Percentiles rank a stretch among this genome's conserved stretches.
phyloP scores from a whole-genome alignment of 2,329 filamentous ascomycete genomes.

The Epicoccum sorghinum region DNA sequence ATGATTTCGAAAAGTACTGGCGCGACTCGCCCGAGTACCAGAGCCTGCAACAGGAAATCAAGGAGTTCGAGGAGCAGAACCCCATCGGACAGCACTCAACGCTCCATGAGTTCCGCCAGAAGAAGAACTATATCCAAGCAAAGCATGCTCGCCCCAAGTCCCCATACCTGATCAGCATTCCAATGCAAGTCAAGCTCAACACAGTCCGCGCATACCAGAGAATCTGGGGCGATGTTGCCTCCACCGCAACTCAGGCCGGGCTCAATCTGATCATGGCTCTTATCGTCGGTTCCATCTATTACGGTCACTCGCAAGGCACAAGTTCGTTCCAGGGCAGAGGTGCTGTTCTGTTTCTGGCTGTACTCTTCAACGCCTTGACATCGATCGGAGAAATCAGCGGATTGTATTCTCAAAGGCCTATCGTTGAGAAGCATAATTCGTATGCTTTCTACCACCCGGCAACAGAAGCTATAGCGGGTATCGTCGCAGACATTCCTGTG shows the following conservation, averaged over 20 bases:
- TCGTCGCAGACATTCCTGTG: constrained; percentile 82
- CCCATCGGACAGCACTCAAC: constrained; percentile 50
- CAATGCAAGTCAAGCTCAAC: constrained; percentile 50
- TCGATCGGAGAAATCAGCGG: constrained; percentile 59
- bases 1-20: constrained; percentile 59
- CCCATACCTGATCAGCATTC: constrained; percentile 62
- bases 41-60: constrained; percentile 56
- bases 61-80: constrained; percentile 56
- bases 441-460: constrained; percentile 90
- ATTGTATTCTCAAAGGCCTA: constrained; percentile 82
- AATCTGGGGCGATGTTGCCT: constrained; percentile 42
- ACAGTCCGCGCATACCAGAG: constrained; percentile 42
- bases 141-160: constrained; percentile 62
- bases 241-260: constrained; percentile 45
- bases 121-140: constrained; percentile 59
- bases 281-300: constrained; percentile 68
- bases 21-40: constrained; percentile 56
- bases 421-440: constrained; percentile 85
- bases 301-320: constrained; percentile 57
- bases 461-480: constrained; percentile 81
- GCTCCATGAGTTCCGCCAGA: constrained; percentile 44
- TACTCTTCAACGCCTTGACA: constrained; percentile 64
- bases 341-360: constrained; percentile 64
- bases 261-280: constrained; percentile 63
- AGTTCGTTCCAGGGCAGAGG: constrained; percentile 61